Base-by-base conservation (phyloP, 306 rosid genomes). In the Gastrolobium bilobum region DNA sequence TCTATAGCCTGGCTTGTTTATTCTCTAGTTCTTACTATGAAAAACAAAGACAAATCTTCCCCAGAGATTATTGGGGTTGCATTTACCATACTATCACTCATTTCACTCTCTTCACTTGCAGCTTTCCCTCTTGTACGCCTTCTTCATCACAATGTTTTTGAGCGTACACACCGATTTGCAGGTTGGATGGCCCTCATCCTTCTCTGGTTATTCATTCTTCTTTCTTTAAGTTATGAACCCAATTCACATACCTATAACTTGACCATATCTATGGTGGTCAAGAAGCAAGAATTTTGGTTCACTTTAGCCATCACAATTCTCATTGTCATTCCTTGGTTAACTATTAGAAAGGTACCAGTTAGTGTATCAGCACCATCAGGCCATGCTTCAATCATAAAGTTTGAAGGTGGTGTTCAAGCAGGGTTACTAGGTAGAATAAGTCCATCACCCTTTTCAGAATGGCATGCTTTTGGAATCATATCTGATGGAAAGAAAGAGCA, bases 401-500 rank as follows among this genome's bases (percentile, higher is more conserved):
- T 90, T 64, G 76, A 79, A 5, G 92, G 92, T 2, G 95, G 92
- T 29, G 91, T 88, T 4, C 34, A 85, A 78, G 80, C 92, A 3
- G 95, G 92, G 1, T 64, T 90, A 48, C 59, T 90, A 51, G 92
- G 89, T 3, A 71, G 95, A 82, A 87, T 90, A 2, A 90, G 92
- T 74, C 87, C 87, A 20, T 90, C 91, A 1, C 95, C 89, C 0
- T 74, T 90, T 14, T 88, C 92, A 0, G 95, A 88, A 75, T 90
- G 95, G 95, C 95, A 90, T 37, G 92, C 95, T 3, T 90, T 90
- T 26, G 95, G 92, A 14, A 88, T 90, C 81, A 90, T 90, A 57
- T 90, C 91, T 2, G 87, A 90, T 38, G 91, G 91, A 0, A 68
- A 81, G 42, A 79, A 81, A 3, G 88, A 85, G 10, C 95, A 90